A percentile compares a stretch with the other conserved stretches of the same genome.
Evolutionary conservation across 2,329 filamentous ascomycete species (phyloP).

Genomic region (Microsporum ferrugineum): DNA sequence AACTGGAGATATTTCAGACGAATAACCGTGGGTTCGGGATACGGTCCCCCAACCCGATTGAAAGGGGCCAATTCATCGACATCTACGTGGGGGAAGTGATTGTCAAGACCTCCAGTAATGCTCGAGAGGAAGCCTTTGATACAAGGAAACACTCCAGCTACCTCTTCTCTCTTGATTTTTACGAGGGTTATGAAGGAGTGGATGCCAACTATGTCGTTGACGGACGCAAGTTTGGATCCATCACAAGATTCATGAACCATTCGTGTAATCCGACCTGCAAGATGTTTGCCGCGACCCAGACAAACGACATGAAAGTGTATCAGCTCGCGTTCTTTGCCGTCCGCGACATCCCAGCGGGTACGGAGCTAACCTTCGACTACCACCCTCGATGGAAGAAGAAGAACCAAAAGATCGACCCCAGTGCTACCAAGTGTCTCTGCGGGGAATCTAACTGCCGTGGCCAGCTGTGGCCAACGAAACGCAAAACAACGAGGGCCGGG

Average conservation of each 20-base stretch:
- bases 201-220: constrained; percentile 31
- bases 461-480: constrained; percentile 29
- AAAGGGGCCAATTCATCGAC: constrained; percentile 36
- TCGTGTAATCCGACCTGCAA: constrained; percentile 39
- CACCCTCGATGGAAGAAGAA: constrained; percentile 20
- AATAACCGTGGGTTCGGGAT: constrained; percentile 32
- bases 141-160: constrained; percentile 28
- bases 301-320: constrained; percentile 32
- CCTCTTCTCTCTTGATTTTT: constrained; percentile 31
- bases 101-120: constrained; percentile 26
- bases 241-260: constrained; percentile 39
- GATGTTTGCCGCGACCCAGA: constrained; percentile 33
- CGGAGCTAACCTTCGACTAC: constrained; percentile 40
- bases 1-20: constrained; percentile 35
- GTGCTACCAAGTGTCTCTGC: constrained; percentile 34
- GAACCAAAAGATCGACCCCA: constrained; percentile 23
- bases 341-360: constrained; percentile 30
- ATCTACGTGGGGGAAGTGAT: constrained; percentile 37
- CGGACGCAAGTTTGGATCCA: constrained; percentile 31
- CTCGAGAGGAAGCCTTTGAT: constrained; percentile 25
- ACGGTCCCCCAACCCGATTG: constrained; percentile 28
- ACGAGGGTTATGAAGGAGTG: constrained; percentile 16
- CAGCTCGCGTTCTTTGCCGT: constrained; percentile 39
- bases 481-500: not conserved
- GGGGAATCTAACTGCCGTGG: constrained; percentile 34